Conservation (phyloP, 306 rosid genomes). For the Datisca glomerata region DNA sequence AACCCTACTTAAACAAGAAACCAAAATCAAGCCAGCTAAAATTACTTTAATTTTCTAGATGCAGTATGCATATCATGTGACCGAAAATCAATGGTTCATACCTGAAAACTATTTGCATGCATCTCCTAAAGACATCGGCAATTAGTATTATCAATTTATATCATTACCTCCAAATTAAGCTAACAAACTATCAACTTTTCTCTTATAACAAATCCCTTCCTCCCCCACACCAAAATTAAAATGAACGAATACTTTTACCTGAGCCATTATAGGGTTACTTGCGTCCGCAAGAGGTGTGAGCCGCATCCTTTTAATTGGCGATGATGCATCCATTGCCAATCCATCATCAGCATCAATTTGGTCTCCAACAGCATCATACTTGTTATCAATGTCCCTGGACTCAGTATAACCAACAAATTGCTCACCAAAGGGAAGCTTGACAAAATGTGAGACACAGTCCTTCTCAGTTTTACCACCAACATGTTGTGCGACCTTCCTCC, state of each 20-base stretch:
- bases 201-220: too few relatives aligned
- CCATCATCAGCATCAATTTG: conserved; percentile 25
- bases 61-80: too few relatives aligned
- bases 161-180: not conserved
- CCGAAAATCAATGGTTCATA: too few relatives aligned
- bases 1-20: too few relatives aligned
- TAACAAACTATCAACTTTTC: too few relatives aligned
- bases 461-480: conserved; percentile 80
- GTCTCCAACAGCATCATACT: conserved; percentile 14
- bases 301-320: conserved; percentile 43
- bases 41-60: too few relatives aligned
- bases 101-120: too few relatives aligned
- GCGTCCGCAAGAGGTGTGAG: conserved; percentile 95
- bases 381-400: conserved; percentile 14
- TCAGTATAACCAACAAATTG: conserved; percentile 33
- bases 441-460: conserved; percentile 72
- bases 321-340: conserved; percentile 19
- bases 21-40: too few relatives aligned
- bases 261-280: conserved; percentile 98
- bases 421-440: conserved; percentile 80
- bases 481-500: conserved; percentile 86
- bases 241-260: conserved; percentile 27
- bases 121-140: too few relatives aligned
- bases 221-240: conserved; percentile 2
- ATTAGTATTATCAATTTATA: too few relatives aligned